Evolutionary conservation across 257 asterid genomes (phyloP).

Genomic region (Solanum boliviense): DNA sequence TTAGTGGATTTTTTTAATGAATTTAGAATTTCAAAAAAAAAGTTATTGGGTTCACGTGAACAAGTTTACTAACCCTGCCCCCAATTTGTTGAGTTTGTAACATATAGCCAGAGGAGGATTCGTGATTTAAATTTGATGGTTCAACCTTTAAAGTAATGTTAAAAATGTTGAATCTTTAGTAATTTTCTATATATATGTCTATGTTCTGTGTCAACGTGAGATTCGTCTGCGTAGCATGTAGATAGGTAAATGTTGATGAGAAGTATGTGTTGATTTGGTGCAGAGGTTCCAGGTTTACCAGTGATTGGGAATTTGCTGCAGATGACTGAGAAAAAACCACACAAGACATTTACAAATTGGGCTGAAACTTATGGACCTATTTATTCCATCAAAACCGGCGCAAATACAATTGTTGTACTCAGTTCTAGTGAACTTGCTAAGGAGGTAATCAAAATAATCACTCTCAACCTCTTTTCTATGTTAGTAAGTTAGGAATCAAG

Average conservation of each 20-base stretch:
- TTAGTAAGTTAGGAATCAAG: too few species aligned
- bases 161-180: neutral
- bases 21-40: neutral
- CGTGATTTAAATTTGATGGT: neutral
- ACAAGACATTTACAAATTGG: slow-evolving; percentile 78
- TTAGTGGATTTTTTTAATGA: neutral
- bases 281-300: slow-evolving; percentile 77
- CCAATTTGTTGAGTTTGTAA: neutral
- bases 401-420: slow-evolving; percentile 54
- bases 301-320: slow-evolving; percentile 74
- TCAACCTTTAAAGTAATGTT: neutral
- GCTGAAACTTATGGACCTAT: slow-evolving; percentile 74
- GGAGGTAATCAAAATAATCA: slow-evolving; percentile 32
- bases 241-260: neutral
- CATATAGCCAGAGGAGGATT: neutral
- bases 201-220: neutral
- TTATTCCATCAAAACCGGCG: slow-evolving; percentile 67
- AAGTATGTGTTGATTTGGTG: slow-evolving; percentile 17
- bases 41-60: neutral
- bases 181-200: neutral
- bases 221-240: neutral
- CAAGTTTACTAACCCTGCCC: neutral
- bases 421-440: slow-evolving; percentile 59
- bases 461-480: too few species aligned
- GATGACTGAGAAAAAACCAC: slow-evolving; percentile 80